phyloP scores from a whole-genome alignment of 805 yeast species.

The Candida chauliodis region DNA sequence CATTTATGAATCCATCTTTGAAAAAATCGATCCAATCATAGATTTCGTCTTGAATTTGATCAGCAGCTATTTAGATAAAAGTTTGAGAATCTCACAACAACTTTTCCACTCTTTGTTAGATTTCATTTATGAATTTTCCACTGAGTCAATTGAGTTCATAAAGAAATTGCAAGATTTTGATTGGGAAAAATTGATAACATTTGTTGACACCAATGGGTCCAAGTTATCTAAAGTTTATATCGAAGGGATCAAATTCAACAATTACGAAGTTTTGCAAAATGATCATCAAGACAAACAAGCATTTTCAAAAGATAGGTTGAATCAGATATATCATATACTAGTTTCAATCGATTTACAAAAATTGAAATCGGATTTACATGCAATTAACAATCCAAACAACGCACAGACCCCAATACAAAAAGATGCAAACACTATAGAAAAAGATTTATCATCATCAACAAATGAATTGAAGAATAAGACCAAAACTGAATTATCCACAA shows the following conservation, averaged over 20 bases:
- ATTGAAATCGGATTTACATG: constrained; percentile 22
- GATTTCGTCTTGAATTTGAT: constrained; percentile 35
- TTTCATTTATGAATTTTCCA: constrained; percentile 56
- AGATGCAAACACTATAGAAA: constrained; percentile 9
- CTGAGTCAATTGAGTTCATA: constrained; percentile 56
- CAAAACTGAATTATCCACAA: constrained; percentile 52
- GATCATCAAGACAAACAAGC: constrained; percentile 16
- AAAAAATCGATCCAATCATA: constrained; percentile 36
- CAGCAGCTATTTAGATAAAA: constrained; percentile 10
- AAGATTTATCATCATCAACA: constrained; percentile 10
- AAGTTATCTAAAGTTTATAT: constrained; percentile 31
- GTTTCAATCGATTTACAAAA: constrained; percentile 27
- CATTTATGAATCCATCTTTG: constrained; percentile 44
- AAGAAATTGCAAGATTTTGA: constrained; percentile 20
- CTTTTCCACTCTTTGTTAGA: constrained; percentile 54
- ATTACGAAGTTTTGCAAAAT: constrained; percentile 27
- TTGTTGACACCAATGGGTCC: constrained; percentile 6
- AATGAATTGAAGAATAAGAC: constrained; percentile 32
- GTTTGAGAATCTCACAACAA: constrained; percentile 29
- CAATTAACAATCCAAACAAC: constrained; percentile 23
- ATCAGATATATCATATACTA: constrained; percentile 19
- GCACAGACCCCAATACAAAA: constrained; percentile 33
- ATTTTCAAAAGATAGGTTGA: constrained; percentile 19
- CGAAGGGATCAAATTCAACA: constrained; percentile 42
- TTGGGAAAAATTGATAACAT: constrained; percentile 10